Percentiles rank a stretch among this genome's conserved stretches.
Conservation (phyloP, 2,329 filamentous ascomycete genomes). For the Lizonia empirigonia region DNA sequence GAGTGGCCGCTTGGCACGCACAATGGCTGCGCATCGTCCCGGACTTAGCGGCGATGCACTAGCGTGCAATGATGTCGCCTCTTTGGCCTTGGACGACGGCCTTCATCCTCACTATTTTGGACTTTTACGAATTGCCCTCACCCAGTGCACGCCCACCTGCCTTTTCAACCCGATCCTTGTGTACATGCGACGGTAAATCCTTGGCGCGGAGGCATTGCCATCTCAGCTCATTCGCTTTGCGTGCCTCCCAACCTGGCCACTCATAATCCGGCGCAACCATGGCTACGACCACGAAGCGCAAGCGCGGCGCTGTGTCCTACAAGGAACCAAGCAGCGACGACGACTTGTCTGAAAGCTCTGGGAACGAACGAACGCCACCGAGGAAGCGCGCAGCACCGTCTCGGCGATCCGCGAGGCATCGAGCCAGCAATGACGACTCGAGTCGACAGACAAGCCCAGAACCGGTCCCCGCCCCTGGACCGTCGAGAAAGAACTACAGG, state of each 20-base stretch:
- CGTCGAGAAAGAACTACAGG: constrained; percentile 4
- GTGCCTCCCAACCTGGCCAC: neutral
- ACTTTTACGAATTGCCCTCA: neutral
- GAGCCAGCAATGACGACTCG: constrained; percentile 20
- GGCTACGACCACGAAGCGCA: constrained; percentile 43
- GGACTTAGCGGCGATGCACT: constrained; percentile 4
- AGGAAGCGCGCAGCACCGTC: constrained; percentile 28
- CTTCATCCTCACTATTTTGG: neutral
- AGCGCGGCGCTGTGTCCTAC: constrained; percentile 44
- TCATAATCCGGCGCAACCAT: constrained; percentile 21
- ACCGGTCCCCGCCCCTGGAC: constrained; percentile 7
- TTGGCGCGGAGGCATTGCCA: constrained; percentile 7
- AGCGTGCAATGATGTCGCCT: constrained; percentile 14
- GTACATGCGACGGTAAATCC: constrained; percentile 2
- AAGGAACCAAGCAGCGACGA: constrained; percentile 46
- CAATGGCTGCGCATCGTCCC: constrained; percentile 1
- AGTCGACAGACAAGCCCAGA: constrained; percentile 13
- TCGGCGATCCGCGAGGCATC: constrained; percentile 36
- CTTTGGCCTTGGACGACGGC: neutral
- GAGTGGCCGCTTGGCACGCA: neutral
- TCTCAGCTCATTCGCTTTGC: neutral
- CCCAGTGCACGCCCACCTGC: neutral
- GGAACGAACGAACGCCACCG: constrained; percentile 9
- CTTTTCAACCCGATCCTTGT: neutral
- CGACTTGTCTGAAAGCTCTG: constrained; percentile 31